Evolutionary conservation across 768 basidiomycete species (phyloP).

Genomic region (Boletus patriciae): DNA sequence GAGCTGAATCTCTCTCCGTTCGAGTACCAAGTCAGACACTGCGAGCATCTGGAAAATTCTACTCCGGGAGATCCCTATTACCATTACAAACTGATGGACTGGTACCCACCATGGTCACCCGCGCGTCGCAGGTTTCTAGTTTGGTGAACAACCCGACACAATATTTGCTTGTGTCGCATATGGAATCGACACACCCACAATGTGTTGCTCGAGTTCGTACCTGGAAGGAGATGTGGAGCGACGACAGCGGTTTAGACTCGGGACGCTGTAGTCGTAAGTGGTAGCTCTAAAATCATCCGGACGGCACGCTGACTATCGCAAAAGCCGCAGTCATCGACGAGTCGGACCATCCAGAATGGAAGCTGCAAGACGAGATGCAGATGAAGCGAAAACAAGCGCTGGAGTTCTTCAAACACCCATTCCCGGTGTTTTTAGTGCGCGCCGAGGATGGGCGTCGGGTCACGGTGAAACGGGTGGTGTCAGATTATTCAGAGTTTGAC

Average conservation of each 20-base stretch:
- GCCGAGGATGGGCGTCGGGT: conserved; percentile 13
- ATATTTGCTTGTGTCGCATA: conserved; percentile 22
- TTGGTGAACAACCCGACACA: conserved; percentile 5
- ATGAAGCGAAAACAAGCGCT: conserved; percentile 19
- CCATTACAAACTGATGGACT: conserved; percentile 20
- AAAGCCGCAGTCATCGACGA: conserved; percentile 3
- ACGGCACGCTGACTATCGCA: not conserved
- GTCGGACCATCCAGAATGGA: conserved; percentile 1
- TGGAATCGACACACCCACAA: conserved; percentile 18
- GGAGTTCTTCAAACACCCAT: conserved; percentile 13
- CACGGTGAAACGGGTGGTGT: conserved; percentile 11
- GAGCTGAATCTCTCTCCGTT: conserved; percentile 22
- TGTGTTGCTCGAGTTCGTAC: conserved; percentile 18
- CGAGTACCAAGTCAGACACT: conserved; percentile 19
- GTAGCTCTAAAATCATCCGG: not conserved
- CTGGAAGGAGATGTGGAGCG: not conserved
- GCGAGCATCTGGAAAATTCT: not conserved
- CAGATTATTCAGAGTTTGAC: conserved; percentile 14
- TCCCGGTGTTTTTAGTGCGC: conserved; percentile 21
- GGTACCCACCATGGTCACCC: conserved; percentile 3
- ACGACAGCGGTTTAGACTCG: not conserved
- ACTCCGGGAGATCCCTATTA: not conserved
- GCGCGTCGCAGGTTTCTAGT: not conserved
- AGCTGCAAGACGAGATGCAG: conserved; percentile 12
- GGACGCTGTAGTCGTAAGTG: conserved; percentile 3